Evolutionary conservation across 2,329 filamentous ascomycete genomes (phyloP).

Genomic region (Fusarium torreyae): DNA sequence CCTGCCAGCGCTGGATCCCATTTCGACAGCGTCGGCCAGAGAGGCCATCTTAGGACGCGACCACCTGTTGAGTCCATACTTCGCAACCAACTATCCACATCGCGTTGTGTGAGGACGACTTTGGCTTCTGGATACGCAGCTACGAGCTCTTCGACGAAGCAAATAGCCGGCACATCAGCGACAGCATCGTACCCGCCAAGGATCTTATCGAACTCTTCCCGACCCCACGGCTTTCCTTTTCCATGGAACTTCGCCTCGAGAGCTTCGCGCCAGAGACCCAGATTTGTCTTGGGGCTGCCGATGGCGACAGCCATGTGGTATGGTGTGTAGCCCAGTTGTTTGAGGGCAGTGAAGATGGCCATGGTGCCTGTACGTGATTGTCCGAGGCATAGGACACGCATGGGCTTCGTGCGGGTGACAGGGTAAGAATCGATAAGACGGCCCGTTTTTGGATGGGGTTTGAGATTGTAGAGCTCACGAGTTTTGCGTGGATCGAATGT

Average conservation of each 20-base stretch:
- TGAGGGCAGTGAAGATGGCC: slow-evolving; percentile 21
- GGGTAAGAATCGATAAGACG: slow-evolving; percentile 39
- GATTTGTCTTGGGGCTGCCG: slow-evolving; percentile 21
- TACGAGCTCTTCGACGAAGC: slow-evolving; percentile 38
- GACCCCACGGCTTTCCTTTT: slow-evolving; percentile 31
- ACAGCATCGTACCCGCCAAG: slow-evolving; percentile 33
- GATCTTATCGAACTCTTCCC: slow-evolving; percentile 38
- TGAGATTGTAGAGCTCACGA: slow-evolving; percentile 24
- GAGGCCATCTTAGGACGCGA: slow-evolving; percentile 29
- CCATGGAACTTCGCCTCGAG: slow-evolving; percentile 39
- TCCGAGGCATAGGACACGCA: slow-evolving; percentile 37
- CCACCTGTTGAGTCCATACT: slow-evolving; percentile 36
- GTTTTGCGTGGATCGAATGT: slow-evolving; percentile 4
- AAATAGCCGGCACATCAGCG: slow-evolving; percentile 29
- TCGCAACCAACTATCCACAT: slow-evolving; percentile 31
- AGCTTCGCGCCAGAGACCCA: slow-evolving; percentile 37
- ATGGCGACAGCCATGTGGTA: slow-evolving; percentile 32
- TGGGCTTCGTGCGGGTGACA: slow-evolving; percentile 26
- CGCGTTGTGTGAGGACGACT: slow-evolving; percentile 27
- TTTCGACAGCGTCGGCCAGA: slow-evolving; percentile 32
- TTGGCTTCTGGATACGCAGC: slow-evolving; percentile 38
- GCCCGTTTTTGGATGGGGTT: slow-evolving; percentile 32
- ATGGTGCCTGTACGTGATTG: slow-evolving; percentile 32
- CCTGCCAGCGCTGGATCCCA: slow-evolving; percentile 20
- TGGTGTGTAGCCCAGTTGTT: slow-evolving; percentile 31